Percentiles rank a stretch among this genome's conserved stretches.
Evolutionary conservation across 345 rosid species (phyloP).

Genomic region (Syzygium oleosum): DNA sequence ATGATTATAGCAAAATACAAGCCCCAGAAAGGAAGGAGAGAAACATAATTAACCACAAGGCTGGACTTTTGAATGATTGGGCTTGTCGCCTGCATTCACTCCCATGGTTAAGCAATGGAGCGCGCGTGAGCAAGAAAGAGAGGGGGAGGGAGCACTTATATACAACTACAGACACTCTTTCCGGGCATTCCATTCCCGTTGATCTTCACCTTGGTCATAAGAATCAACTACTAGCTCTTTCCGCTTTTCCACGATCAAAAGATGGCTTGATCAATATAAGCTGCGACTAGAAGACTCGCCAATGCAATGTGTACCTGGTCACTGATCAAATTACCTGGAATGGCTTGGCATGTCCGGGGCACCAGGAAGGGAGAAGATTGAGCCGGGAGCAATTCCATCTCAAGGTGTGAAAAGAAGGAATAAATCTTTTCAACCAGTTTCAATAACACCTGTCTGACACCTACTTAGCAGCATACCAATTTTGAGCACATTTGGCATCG

Average conservation of each 20-base stretch:
- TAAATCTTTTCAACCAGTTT: neutral
- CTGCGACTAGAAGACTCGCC: neutral
- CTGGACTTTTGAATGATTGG: neutral
- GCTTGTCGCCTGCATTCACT: neutral
- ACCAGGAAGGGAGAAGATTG: neutral
- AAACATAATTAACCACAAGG: neutral
- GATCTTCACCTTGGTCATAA: neutral
- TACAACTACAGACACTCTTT: neutral
- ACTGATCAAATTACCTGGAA: neutral
- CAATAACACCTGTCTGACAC: neutral
- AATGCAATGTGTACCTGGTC: neutral
- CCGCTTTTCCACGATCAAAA: neutral
- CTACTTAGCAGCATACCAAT: conserved; percentile 91
- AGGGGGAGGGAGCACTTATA: neutral
- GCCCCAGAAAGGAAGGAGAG: neutral
- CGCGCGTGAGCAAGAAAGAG: neutral
- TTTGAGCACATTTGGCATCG: conserved; percentile 89
- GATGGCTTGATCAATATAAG: neutral
- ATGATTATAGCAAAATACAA: neutral
- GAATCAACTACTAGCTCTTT: neutral
- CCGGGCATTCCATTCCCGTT: neutral
- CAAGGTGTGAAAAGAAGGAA: neutral
- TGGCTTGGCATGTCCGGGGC: neutral
- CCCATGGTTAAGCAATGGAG: neutral
- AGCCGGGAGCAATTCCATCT: neutral